Evolutionary conservation across 805 yeast species (phyloP), one percentile per base, ranked within the genome.

Genomic region (Candida maesae): DNA sequence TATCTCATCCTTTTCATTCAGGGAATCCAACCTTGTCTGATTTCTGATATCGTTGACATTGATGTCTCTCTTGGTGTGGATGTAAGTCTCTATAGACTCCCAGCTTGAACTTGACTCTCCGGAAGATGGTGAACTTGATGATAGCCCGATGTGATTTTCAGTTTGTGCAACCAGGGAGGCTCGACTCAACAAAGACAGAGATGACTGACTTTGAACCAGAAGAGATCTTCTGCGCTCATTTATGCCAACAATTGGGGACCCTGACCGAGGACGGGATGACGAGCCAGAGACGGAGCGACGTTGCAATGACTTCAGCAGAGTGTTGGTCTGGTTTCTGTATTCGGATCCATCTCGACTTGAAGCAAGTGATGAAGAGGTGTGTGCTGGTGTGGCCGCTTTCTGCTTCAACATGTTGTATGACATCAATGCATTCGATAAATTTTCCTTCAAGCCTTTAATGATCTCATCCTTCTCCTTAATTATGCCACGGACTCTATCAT

Each of bases 381-480:
- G n/a, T n/a, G n/a, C n/a, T n/a, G n/a, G n/a, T n/a, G n/a, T n/a
- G n/a, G n/a, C 28, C 6, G n/a, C 6, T n/a, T 13, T 25, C 28
- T 25, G n/a, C 6, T n/a, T 25, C 28, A 25, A 8, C 11, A 25
- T 8, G 7, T 24, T 33, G 15, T 10, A 12, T 9, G 27, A 5
- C 4, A 20, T 6, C 18, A 19, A 13, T 13, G 42, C 42, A 13
- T 29, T 39, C 18, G 16, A 18, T 11, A 47, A 30, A 23, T 38
- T 17, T 4, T 11, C 4, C 24, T 42, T 39, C 35, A 49, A 34
- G 5, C 37, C 30, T 9, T 21, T 5, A 15, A 47, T 41, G 12
- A 25, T 31, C 14, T 34, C 72, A 11, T 88, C 91, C 52, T 82
- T 52, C 3, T 71, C 62, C 23, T 75, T 61, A 51, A 77, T 78